Evolutionary conservation across 2,329 filamentous ascomycete genomes (phyloP), one percentile per base, ranked within the genome.

Genomic region (Chaetomiaceae sp.): DNA sequence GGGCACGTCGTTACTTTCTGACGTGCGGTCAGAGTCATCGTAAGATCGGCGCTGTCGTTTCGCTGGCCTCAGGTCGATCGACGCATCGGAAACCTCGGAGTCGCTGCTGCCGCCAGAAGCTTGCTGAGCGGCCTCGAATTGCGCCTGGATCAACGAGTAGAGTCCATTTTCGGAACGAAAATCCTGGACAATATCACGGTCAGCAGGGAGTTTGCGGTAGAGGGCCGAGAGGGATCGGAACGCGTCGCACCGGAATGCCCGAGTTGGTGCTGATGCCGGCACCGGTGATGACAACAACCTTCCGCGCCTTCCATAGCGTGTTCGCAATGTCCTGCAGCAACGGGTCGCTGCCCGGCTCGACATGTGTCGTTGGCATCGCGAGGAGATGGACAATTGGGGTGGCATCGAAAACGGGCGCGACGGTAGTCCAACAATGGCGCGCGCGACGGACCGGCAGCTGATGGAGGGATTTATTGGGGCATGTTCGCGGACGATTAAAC

Each of bases 251-350:
- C 47, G 85, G 85, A 65, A 89, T 89, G 51, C 86, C 86, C 58
- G 84, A 88, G 66, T 88, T 89, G 47, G 86, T 89, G 65, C 84
- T 87, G 65, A 89, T 89, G 48, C 85, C 85, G 45, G 85, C 85
- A 46, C 86, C 85, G 0, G 86, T 89, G 29, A 89, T 75, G 19
- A 89, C 81, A 8, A 89, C 77, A n/a, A 88, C 77, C 66, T 87
- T 88, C 57, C 78, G 80, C 11, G 85, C 80, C 65, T 83, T 84
- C 58, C 79, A 77, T 40, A 89, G 71, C 3, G 75, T 70, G 64
- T 87, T 79, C 62, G 86, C 85, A 59, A 89, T 81, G 29, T 79
- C 71, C 62, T 85, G 83, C n/a, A 89, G 74, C 47, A 75, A 71
- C 58, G 77, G 72, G 59, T 74, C 71, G 56, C 79, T 76, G 37